Conservation (phyloP, 1,284 basidiomycete species). For the Leccinum colubrinum region DNA sequence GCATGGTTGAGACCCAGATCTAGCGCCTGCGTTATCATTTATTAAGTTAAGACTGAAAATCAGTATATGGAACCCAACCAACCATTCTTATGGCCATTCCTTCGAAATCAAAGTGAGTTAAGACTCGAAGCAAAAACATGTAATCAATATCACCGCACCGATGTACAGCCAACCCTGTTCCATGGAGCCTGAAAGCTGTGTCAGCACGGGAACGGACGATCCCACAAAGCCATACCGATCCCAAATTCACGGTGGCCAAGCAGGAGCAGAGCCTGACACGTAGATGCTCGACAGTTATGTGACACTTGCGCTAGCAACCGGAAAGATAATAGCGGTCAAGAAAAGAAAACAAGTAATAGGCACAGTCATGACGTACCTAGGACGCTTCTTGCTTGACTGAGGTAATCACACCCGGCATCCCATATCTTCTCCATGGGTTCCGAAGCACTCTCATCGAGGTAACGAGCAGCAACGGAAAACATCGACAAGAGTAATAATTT, state of each 20-base stretch:
- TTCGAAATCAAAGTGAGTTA: conserved; percentile 25
- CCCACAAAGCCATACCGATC: conserved; percentile 44
- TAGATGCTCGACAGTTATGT: conserved; percentile 64
- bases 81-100: conserved; percentile 81
- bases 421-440: conserved; percentile 58
- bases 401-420: conserved; percentile 69
- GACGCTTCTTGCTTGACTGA: conserved; percentile 64
- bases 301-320: conserved; percentile 54
- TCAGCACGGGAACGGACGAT: conserved; percentile 8
- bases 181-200: conserved; percentile 51
- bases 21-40: conserved; percentile 53
- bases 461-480: conserved; percentile 76
- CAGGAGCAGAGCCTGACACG: conserved; percentile 75
- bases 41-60: conserved; percentile 1
- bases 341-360: neutral
- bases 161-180: conserved; percentile 82
- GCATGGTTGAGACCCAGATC: conserved; percentile 84
- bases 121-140: neutral
- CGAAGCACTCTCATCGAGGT: conserved; percentile 49
- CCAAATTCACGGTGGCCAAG: conserved; percentile 83
- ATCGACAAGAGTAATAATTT: conserved; percentile 74
- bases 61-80: conserved; percentile 45
- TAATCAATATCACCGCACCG: conserved; percentile 42
- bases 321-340: conserved; percentile 7
- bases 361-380: conserved; percentile 46